Evolutionary conservation across 169 alveolate genomes (phyloP), one percentile per base, ranked within the genome.

Genomic region (Cryptosporidium bovis): DNA sequence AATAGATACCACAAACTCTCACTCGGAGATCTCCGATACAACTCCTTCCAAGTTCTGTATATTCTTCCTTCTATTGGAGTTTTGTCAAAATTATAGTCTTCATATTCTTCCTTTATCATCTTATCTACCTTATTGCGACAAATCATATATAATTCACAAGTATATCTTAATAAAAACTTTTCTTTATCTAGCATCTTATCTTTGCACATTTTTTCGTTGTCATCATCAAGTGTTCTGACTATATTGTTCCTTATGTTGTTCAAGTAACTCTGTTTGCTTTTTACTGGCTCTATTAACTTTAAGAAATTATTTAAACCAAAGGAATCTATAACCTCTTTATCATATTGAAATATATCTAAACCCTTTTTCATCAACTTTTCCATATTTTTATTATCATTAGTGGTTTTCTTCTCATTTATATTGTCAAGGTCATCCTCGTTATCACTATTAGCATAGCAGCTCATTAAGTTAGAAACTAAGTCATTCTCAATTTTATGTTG

Each of bases 131-230:
- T 66, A 4, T 16, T 29, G 20, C 40, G 18, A 27, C 64, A 51
- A 20, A 58, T 77, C 87, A 77, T 77, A 33, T 77, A 77, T 8
- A 77, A 27, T 77, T 77, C 87, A 33, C 87, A 77, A 29, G 87
- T 77, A n/a, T 46, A 50, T 24, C 77, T 77, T 56, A 77, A 27
- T 24, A 62, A 29, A 53, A 62, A 77, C 8, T n/a, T 20, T 53
- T 53, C 33, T 53, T 53, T 53, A 5, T 53, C 64, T 5, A n/a
- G 20, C 1, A 5, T n/a, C 29, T 53, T 53, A 53, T 53, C 1
- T 7, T 53, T 53, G 29, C 4, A 53, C 8, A 0, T 53, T 5
- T n/a, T 20, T 3, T 53, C 64, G 20, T 53, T 13, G 8, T 53
- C 64, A 3, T 40, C 48, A 6, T 8, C 48, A 40, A 40, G 10